Base-by-base conservation (phyloP, 2,329 filamentous ascomycete genomes). In the Aspergillus pseudoterreus region DNA sequence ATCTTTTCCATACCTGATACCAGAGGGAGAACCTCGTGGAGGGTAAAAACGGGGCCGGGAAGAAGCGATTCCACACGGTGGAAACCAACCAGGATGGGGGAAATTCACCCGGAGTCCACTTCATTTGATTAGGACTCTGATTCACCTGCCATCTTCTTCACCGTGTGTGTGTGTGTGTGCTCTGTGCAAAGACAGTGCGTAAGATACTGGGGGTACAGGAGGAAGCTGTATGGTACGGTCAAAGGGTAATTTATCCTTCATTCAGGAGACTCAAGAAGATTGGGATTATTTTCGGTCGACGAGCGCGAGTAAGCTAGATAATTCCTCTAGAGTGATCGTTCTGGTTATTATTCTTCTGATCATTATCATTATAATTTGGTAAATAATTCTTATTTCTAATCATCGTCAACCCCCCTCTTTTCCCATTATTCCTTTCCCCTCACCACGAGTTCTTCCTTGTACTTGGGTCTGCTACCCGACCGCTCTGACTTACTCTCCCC, bases 31-130 rank as follows among this genome's bases (percentile, higher is more conserved):
- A 47, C 41, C 17, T 43, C 35, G 50, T 32, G 43, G 46, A 49
- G 50, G 54, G 46, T 50, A 50, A 45, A 46, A 36, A 56, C 51
- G 46, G 46, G 56, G 52, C 49, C 50, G 49, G 55, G 47, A 57
- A 27, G 55, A 53, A 58, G 57, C 56, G 52, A 60, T 52, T 56
- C 55, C 49, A 52, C 50, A 51, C 41, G 17, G 24, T 30, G 45
- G 49, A 47, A 39, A 47, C 51, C 53, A 56, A 56, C 55, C 55
- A 57, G 47, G 53, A 41, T 19, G 43, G 43, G n/a, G 21, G 35
- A 51, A 55, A 55, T 46, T 39, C 49, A 51, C 51, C 50, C 41
- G 35, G 51, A 52, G 39, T 39, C 55, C 52, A 56, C 55, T 46
- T 46, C 17, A 49, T 49, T 36, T 17, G 27, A 30, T 30, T 30